Evolutionary conservation across 2,329 filamentous ascomycete species (phyloP), one percentile per base, ranked within the genome.

Genomic region (Ascochyta pisi): DNA sequence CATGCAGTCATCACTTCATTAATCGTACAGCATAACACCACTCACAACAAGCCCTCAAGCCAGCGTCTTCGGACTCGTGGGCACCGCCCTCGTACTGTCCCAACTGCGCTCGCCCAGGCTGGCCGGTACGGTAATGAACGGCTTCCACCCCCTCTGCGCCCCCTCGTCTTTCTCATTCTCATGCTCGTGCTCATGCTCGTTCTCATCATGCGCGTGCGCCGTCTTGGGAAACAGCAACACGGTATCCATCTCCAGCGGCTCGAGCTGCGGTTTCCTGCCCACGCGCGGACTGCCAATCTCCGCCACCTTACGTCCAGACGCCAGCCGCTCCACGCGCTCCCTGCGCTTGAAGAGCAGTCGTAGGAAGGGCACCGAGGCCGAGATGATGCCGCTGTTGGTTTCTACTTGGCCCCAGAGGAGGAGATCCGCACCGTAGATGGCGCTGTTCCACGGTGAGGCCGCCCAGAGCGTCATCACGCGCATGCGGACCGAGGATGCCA

Each of bases 331-430:
- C 6, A 62, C 46, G 27, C 61, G 60, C 42, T 67, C 61, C 33
- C 54, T 60, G 27, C 65, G 46, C n/a, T 61, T 58, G 53, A 79
- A 78, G 19, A 81, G 68, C 2, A 79, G 70, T 10, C 77, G 73
- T 19, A 82, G 71, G 13, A 79, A 76, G 0, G 79, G 79, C 0
- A 82, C 66, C 0, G 75, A 80, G 0, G 79, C 77, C 2, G 77
- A 78, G 6, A 81, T 73, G 52, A 81, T 80, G 15, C 78, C 79
- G 26, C 77, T 70, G 62, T 79, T 79, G 7, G 80, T 76, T 59
- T 82, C 79, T 24, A 82, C 74, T 56, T 78, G 76, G 56, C 77
- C 78, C 79, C 79, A 82, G n/a, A 82, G 60, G 4, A 76, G 63
- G 3, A 76, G 57, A 24, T 73, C 70, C 2, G 65, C 45, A 19